These are phyloP conservation scores for Agapanthus africanus DNA, from an alignment of 106 monocot genomes.

Conservation along the genomic window DNA sequence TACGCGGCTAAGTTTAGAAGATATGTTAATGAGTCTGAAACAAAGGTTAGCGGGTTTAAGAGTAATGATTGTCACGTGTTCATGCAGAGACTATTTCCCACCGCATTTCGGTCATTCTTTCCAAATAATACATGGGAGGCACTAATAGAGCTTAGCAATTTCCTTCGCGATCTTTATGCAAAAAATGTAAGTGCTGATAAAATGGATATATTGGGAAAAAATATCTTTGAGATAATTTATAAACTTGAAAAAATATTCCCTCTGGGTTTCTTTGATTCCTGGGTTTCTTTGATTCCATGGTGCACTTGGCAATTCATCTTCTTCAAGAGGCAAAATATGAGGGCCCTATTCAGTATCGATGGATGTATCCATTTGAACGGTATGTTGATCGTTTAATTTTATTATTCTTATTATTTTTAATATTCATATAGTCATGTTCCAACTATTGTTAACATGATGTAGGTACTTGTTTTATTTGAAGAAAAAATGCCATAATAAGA, in stretches of 20 bases:
- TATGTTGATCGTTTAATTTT: neutral
- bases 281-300: neutral
- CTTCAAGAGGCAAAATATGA: neutral
- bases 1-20: neutral
- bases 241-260: neutral
- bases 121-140: neutral
- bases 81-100: neutral
- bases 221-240: neutral
- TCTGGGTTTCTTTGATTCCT: neutral
- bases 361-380: neutral
- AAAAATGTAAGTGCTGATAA: neutral
- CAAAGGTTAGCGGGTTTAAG: neutral
- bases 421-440: neutral
- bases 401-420: neutral
- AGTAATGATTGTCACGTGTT: neutral
- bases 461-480: neutral
- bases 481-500: neutral
- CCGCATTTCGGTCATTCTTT: neutral
- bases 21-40: neutral
- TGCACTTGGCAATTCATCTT: neutral
- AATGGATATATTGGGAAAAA: neutral
- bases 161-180: neutral
- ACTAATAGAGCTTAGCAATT: neutral
- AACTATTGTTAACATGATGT: neutral
- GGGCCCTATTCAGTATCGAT: neutral